phyloP scores from a whole-genome alignment of 345 rosid species.

The Erysimum cheiranthoides region DNA sequence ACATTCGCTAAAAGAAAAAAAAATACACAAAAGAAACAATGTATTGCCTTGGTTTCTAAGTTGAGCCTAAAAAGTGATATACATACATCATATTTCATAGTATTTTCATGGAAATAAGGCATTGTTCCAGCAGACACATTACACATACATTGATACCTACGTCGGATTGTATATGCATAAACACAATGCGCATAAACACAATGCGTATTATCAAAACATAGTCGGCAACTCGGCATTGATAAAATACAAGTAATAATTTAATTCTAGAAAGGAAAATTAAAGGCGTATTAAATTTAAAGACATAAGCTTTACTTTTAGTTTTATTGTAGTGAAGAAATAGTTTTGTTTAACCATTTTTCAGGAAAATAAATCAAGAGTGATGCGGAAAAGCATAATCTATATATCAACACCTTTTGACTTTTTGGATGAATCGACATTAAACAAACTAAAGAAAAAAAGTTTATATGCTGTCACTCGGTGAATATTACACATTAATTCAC shows the following conservation, averaged over 20 bases:
- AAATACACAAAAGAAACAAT: too few species aligned
- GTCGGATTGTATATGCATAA: background rate
- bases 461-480: background rate
- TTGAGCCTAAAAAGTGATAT: too few species aligned
- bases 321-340: background rate
- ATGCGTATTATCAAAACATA: background rate
- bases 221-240: background rate
- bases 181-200: background rate
- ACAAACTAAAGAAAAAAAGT: background rate
- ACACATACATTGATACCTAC: too few species aligned
- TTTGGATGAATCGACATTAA: background rate
- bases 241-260: background rate
- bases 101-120: background rate
- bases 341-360: background rate
- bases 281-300: conserved; percentile 2
- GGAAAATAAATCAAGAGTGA: background rate
- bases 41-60: too few species aligned
- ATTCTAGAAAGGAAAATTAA: background rate
- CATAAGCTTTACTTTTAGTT: background rate
- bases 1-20: too few species aligned
- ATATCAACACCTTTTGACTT: conserved; percentile 9
- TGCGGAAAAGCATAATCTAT: conserved; percentile 11
- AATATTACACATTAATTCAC: background rate
- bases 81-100: background rate
- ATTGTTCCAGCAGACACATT: conserved; percentile 2